phyloP scores from a whole-genome alignment of 164 flowering plant genomes.

The Akebia trifoliata region DNA sequence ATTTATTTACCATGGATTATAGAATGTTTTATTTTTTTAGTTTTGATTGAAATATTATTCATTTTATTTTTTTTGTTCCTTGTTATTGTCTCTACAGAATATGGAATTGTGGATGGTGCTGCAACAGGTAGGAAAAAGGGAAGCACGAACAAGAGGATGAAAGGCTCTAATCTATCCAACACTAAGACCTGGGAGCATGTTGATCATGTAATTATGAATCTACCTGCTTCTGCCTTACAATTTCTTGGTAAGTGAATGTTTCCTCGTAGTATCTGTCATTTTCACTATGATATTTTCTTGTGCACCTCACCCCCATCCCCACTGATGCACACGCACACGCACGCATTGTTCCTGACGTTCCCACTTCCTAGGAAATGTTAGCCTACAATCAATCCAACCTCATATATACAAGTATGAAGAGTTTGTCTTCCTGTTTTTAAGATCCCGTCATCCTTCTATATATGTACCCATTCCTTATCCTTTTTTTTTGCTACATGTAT shows the following conservation, averaged over 20 bases:
- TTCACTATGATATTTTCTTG: neutral
- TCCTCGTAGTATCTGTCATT: too few relatives aligned
- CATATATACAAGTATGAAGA: too few relatives aligned
- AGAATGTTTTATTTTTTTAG: neutral
- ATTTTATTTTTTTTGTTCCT: neutral
- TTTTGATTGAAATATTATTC: neutral
- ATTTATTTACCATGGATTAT: neutral
- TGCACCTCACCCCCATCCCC: too few relatives aligned
- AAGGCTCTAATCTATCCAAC: constrained; percentile 27
- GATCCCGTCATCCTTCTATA: too few relatives aligned
- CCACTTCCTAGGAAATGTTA: too few relatives aligned
- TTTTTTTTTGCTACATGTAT: too few relatives aligned
- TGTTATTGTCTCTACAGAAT: constrained; percentile 29
- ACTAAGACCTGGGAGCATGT: constrained; percentile 82
- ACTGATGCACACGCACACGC: too few relatives aligned
- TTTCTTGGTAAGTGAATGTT: constrained; percentile 56
- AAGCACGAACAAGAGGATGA: constrained; percentile 53
- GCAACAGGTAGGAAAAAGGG: constrained; percentile 32
- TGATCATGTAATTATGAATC: constrained; percentile 93
- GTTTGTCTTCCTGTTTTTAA: too few relatives aligned
- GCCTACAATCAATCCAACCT: too few relatives aligned
- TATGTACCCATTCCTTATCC: too few relatives aligned
- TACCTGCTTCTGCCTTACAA: constrained; percentile 92
- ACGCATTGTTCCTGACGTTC: too few relatives aligned
- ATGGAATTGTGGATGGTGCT: constrained; percentile 24